Conservation (phyloP, 2,329 filamentous ascomycete genomes). For the Camptophora hylomeconis region DNA sequence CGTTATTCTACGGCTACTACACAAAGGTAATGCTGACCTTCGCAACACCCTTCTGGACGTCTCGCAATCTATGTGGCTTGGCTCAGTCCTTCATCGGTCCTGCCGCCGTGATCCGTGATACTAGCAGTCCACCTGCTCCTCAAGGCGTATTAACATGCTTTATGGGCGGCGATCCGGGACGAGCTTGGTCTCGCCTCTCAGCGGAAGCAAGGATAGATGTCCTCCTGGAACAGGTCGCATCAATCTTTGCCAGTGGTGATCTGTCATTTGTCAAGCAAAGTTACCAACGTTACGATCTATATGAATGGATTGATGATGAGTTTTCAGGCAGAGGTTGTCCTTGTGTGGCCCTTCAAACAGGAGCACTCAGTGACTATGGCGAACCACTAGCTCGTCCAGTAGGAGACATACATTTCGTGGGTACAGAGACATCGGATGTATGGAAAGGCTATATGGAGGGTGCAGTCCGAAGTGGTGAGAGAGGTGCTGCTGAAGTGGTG, state of each 20-base stretch:
- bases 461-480: conserved; percentile 37
- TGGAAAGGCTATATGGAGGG: conserved; percentile 51
- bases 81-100: conserved; percentile 35
- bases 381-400: conserved; percentile 23
- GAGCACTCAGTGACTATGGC: conserved; percentile 24
- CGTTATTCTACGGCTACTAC: conserved; percentile 1
- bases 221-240: conserved; percentile 9
- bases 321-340: conserved; percentile 29
- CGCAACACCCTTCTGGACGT: conserved; percentile 7
- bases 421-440: conserved; percentile 39
- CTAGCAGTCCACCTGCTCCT: conserved; percentile 17
- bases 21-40: conserved; percentile 2
- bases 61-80: conserved; percentile 33
- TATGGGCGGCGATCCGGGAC: conserved; percentile 10
- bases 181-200: conserved; percentile 8
- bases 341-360: conserved; percentile 25
- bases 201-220: conserved; percentile 7
- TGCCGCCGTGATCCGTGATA: conserved; percentile 34
- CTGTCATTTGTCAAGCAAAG: conserved; percentile 10
- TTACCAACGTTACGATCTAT: conserved; percentile 17
- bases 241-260: neutral
- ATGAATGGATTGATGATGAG: conserved; percentile 27
- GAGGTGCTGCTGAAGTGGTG: conserved; percentile 26
- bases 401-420: conserved; percentile 39
- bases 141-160: conserved; percentile 25